Conservation (phyloP, 176 grass and related monocot genomes). For the Raddia distichophylla region DNA sequence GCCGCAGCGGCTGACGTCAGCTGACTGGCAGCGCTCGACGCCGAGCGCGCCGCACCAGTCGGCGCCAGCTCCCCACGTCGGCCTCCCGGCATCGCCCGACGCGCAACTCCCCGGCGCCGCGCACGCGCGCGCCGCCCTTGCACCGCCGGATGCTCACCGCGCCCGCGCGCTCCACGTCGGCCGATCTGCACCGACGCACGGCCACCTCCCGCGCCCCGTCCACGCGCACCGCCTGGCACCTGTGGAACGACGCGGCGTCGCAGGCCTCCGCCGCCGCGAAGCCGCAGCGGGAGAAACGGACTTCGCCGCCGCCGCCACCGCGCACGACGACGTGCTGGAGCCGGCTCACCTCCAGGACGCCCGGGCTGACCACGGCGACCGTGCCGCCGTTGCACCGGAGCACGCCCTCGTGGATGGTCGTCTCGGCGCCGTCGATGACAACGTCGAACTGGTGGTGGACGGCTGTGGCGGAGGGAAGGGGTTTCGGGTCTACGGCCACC, state of each 20-base stretch:
- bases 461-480: background rate
- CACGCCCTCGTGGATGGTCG: conserved; percentile 51
- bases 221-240: conserved; percentile 51
- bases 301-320: conserved; percentile 29
- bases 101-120: conserved; percentile 51
- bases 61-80: conserved; percentile 50
- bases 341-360: conserved; percentile 29
- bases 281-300: conserved; percentile 46
- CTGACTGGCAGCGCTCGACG: conserved; percentile 45
- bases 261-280: conserved; percentile 52
- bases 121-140: conserved; percentile 47
- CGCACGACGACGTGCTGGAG: conserved; percentile 44
- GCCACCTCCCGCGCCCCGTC: conserved; percentile 39
- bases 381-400: conserved; percentile 50
- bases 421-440: conserved; percentile 61
- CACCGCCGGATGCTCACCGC: conserved; percentile 52
- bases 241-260: conserved; percentile 46
- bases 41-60: conserved; percentile 64
- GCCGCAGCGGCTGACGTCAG: conserved; percentile 59
- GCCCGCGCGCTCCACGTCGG: conserved; percentile 52
- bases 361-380: conserved; percentile 47
- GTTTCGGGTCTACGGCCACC: conserved; percentile 38
- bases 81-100: conserved; percentile 49
- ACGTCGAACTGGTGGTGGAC: conserved; percentile 50
- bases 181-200: conserved; percentile 51